Evolutionary conservation across 768 basidiomycete species (phyloP), one percentile per base, ranked within the genome.

Genomic region (Galerina marginata): DNA sequence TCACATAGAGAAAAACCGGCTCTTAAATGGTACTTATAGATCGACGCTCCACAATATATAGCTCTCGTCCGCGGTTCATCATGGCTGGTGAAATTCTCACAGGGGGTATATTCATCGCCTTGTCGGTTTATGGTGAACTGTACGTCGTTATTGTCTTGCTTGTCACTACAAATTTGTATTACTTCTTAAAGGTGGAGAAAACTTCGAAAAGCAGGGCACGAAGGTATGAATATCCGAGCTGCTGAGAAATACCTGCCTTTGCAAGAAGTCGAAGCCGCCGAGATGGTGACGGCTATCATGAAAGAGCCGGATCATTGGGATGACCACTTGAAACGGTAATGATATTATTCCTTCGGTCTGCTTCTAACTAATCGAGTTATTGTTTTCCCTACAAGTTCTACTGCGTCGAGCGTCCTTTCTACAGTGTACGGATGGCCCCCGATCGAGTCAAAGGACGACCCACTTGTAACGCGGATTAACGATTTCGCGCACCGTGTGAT

Each of bases 351-450:
- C 15, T 29, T 4, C 50, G 12, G 6, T 15, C 9, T 9, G 26
- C 29, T 10, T 51, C 6, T 9, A 3, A 51, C 16, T 33, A 6
- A 20, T 9, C 23, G 12, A 46, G n/a, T 10, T 25, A 2, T 43
- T 16, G 14, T 37, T 48, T 23, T 26, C 9, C 14, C 29, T 20
- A 7, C 29, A 33, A 56, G 55, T 37, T 15, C 45, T 9, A 12
- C 48, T n/a, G 47, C 56, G 3, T 48, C 56, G 16, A 39, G 12
- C 29, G 36, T 51, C 29, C 78, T 80, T 4, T 79, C 86, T 36
- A 84, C 78, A 0, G 80, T 82, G 85, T 68, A 88, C 88, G 85
- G 81, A 79, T 63, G 64, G 80, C 64, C 86, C 1, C 87, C 89
- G 67, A 85, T 84, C 4, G 78, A 78, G 11, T 86, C 89, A 65